phyloP scores from a whole-genome alignment of 2,329 filamentous ascomycete species.

The Macrophomina pseudophaseolina region DNA sequence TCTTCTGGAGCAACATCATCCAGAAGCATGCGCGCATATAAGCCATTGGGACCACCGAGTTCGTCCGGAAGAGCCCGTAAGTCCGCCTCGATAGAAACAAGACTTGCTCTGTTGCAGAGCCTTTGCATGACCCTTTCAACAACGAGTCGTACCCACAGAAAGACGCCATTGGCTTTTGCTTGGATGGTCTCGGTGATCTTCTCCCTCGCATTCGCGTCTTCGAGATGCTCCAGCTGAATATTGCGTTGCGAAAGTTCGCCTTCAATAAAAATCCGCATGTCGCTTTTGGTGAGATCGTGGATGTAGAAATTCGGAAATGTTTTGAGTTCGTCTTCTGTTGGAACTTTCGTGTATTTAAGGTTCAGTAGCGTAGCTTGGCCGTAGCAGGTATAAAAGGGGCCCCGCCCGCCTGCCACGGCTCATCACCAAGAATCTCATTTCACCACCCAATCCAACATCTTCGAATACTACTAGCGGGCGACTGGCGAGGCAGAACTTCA shows the following conservation, averaged over 20 bases:
- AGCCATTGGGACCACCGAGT: background rate
- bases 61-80: background rate
- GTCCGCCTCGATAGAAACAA: background rate
- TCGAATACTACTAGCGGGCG: background rate
- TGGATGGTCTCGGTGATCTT: background rate
- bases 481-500: background rate
- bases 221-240: background rate
- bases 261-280: background rate
- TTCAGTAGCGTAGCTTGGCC: too few species aligned
- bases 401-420: too few species aligned
- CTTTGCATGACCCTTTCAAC: constrained; percentile 1
- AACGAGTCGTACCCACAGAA: constrained; percentile 19
- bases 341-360: too few species aligned
- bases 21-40: background rate
- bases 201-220: background rate
- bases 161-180: constrained; percentile 17
- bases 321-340: too few species aligned
- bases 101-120: background rate
- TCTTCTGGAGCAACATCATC: background rate
- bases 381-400: too few species aligned
- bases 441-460: too few species aligned
- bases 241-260: background rate
- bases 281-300: background rate
- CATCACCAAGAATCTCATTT: too few species aligned
- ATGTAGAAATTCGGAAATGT: background rate